A percentile compares a stretch with the other conserved stretches of the same genome.
These are phyloP conservation scores for Lippia alba DNA, from an alignment of 305 asterid species.

Conservation along the genomic window DNA sequence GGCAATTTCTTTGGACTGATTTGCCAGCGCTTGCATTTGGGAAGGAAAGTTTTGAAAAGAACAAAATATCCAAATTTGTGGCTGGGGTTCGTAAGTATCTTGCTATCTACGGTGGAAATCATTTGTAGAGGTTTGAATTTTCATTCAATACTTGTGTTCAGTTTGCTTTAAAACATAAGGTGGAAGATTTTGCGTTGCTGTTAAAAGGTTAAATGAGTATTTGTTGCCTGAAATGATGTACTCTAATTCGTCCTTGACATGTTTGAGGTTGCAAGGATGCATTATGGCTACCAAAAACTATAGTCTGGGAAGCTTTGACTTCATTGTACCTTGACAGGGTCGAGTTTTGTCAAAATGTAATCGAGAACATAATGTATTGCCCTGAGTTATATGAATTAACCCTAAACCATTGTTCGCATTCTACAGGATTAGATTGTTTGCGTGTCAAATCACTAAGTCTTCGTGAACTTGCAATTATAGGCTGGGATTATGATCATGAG, in stretches of 20 bases:
- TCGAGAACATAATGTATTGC: too few relatives aligned
- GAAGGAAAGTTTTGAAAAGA: neutral
- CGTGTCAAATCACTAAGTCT: too few relatives aligned
- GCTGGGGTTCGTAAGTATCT: slow-evolving; percentile 26
- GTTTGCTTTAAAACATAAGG: slow-evolving; percentile 17
- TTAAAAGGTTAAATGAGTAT: neutral
- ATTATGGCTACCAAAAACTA: neutral
- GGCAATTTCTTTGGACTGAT: slow-evolving; percentile 26
- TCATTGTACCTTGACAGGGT: too few relatives aligned
- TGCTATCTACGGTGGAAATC: neutral
- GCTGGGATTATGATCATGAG: too few relatives aligned
- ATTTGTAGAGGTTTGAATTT: slow-evolving; percentile 4
- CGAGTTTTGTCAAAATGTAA: too few relatives aligned
- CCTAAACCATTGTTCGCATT: too few relatives aligned
- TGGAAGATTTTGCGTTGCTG: neutral
- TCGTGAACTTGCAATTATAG: too few relatives aligned
- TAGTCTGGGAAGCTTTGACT: slow-evolving; percentile 22
- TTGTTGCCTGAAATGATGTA: slow-evolving; percentile 24
- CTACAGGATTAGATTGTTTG: too few relatives aligned
- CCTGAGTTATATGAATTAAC: too few relatives aligned
- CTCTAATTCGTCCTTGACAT: slow-evolving; percentile 18
- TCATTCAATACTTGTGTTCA: slow-evolving; percentile 20
- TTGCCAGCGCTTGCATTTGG: neutral
- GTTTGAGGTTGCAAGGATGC: neutral
- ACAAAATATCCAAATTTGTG: neutral